phyloP scores from a whole-genome alignment of 2,329 filamentous ascomycete genomes.

The Elsinoe necatrix region DNA sequence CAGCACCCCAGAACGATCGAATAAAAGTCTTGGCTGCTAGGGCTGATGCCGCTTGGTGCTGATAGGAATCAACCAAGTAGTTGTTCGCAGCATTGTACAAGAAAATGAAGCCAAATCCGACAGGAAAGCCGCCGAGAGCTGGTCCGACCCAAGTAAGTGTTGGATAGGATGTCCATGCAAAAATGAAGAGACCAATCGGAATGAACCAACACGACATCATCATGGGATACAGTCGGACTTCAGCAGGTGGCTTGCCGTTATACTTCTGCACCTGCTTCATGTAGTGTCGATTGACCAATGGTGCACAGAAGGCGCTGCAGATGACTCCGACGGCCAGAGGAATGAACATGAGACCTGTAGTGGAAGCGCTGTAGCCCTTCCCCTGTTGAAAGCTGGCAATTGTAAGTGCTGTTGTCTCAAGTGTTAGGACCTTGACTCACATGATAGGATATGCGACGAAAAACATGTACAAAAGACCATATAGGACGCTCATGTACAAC shows the following conservation, averaged over 20 bases:
- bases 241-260: conserved; percentile 66
- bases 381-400: conserved; percentile 64
- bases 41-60: conserved; percentile 60
- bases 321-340: conserved; percentile 70
- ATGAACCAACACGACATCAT: conserved; percentile 49
- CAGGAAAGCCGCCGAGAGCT: conserved; percentile 24
- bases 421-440: background rate
- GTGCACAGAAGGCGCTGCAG: conserved; percentile 37
- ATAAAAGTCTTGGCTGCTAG: conserved; percentile 34
- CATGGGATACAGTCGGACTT: conserved; percentile 71
- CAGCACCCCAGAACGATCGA: conserved; percentile 31
- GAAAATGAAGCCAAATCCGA: conserved; percentile 29
- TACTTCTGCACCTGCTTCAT: conserved; percentile 53
- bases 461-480: conserved; percentile 68
- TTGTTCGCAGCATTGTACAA: conserved; percentile 33
- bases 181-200: conserved; percentile 57
- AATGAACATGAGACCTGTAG: conserved; percentile 79
- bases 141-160: conserved; percentile 62
- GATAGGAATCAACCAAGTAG: conserved; percentile 54
- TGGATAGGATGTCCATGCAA: conserved; percentile 61
- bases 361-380: conserved; percentile 67
- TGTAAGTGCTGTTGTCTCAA: background rate
- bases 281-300: conserved; percentile 75
- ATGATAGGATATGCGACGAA: conserved; percentile 49
- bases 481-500: conserved; percentile 77